These are phyloP conservation scores for Cichorium intybus DNA, from an alignment of 140 eudicot genomes.

Conservation along the genomic window DNA sequence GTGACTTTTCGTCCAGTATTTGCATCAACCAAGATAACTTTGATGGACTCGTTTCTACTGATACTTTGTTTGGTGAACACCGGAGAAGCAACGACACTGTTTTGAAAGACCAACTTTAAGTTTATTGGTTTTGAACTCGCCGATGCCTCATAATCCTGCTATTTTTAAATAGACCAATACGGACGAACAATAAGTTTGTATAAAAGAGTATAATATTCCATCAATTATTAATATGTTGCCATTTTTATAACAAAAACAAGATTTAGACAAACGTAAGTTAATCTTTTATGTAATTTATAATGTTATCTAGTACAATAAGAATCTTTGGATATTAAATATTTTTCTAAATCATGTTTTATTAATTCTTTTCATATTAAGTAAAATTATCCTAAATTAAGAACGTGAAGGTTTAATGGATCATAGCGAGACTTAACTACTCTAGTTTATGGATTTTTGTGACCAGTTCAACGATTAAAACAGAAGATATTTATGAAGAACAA, in stretches of 20 bases:
- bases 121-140: slow-evolving; percentile 23
- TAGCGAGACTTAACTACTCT: too few species aligned
- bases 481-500: too few species aligned
- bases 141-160: slow-evolving; percentile 16
- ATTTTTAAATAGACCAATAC: not conserved
- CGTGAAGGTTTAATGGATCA: too few species aligned
- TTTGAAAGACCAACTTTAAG: slow-evolving; percentile 6
- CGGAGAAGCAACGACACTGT: slow-evolving; percentile 6
- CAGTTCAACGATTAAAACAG: too few species aligned
- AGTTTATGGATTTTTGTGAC: too few species aligned
- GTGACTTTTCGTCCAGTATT: not conserved
- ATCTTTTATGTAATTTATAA: not conserved
- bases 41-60: not conserved
- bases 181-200: not conserved
- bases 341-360: too few species aligned
- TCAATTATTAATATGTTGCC: not conserved
- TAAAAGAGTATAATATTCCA: not conserved
- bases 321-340: too few species aligned
- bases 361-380: too few species aligned
- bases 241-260: not conserved
- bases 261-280: not conserved
- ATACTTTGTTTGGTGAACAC: slow-evolving; percentile 15
- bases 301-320: too few species aligned
- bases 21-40: slow-evolving; percentile 12
- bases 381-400: too few species aligned